A percentile compares a stretch with the other conserved stretches of the same genome.
Evolutionary conservation across 495 filamentous ascomycete species (phyloP).

Genomic region (Lasiosphaeris hirsuta): DNA sequence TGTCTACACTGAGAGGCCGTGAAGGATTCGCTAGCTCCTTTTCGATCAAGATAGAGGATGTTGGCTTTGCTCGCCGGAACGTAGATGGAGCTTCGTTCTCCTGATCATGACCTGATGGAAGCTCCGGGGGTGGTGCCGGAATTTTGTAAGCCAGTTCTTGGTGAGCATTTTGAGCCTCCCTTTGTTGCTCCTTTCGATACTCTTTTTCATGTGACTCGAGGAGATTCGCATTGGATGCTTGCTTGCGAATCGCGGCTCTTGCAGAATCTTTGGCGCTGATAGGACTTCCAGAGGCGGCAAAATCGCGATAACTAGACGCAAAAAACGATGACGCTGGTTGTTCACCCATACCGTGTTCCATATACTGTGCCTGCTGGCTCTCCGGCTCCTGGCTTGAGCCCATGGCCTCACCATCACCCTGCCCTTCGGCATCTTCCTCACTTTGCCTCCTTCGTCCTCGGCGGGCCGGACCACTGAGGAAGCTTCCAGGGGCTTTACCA

Average conservation of each 20-base stretch:
- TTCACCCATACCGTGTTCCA: conserved; percentile 32
- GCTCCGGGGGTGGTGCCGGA: conserved; percentile 52
- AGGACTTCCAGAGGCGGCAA: conserved; percentile 43
- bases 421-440: conserved; percentile 59
- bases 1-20: conserved; percentile 33
- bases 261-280: conserved; percentile 37
- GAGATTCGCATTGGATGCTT: conserved; percentile 21
- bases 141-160: conserved; percentile 54
- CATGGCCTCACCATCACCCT: conserved; percentile 33
- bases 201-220: conserved; percentile 17
- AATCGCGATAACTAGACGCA: conserved; percentile 35
- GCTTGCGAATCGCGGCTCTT: conserved; percentile 33
- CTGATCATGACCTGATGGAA: conserved; percentile 65
- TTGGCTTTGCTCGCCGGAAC: conserved; percentile 52
- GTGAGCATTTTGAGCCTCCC: conserved; percentile 11
- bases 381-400: conserved; percentile 36
- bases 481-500: conserved; percentile 66
- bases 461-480: conserved; percentile 70
- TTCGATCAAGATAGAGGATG: conserved; percentile 50
- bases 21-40: conserved; percentile 59
- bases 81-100: conserved; percentile 79
- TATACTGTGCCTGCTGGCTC: conserved; percentile 33
- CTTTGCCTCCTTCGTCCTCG: conserved; percentile 70
- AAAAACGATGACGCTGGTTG: conserved; percentile 36
- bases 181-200: neutral